These are phyloP conservation scores for Suhomyces xylopsoci DNA, from an alignment of 805 yeast genomes.

Conservation along the genomic window DNA sequence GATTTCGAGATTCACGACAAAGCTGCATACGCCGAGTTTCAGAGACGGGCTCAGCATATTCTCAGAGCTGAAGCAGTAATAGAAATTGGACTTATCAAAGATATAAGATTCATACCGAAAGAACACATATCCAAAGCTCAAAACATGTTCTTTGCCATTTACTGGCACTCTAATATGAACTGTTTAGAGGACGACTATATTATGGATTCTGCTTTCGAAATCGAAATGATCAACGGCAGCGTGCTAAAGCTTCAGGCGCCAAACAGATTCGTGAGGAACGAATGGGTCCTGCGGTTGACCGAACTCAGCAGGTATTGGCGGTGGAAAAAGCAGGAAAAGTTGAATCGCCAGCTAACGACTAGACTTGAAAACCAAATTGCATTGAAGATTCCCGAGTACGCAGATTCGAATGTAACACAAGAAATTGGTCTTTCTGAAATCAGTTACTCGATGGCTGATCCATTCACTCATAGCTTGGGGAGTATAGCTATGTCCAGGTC, in stretches of 20 bases:
- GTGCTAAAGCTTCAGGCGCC: conserved; percentile 56
- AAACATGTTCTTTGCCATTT: conserved; percentile 21
- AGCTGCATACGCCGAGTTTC: conserved; percentile 61
- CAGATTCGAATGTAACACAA: conserved; percentile 53
- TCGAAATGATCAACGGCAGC: conserved; percentile 47
- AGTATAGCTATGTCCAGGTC: conserved; percentile 57
- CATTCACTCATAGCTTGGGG: conserved; percentile 52
- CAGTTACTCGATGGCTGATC: conserved; percentile 46
- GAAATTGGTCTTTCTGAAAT: conserved; percentile 15
- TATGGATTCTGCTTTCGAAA: conserved; percentile 50
- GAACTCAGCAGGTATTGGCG: conserved; percentile 60
- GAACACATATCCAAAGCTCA: conserved; percentile 21
- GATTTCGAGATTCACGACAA: conserved; percentile 51
- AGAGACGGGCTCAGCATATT: conserved; percentile 56
- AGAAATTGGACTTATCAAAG: conserved; percentile 51
- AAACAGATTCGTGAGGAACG: conserved; percentile 44
- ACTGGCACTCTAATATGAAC: conserved; percentile 30
- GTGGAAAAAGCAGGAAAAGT: conserved; percentile 39
- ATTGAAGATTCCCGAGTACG: conserved; percentile 51
- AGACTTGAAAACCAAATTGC: conserved; percentile 44
- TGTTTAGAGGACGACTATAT: conserved; percentile 25
- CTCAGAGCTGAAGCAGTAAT: conserved; percentile 58
- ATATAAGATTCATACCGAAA: conserved; percentile 32
- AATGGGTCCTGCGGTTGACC: conserved; percentile 61
- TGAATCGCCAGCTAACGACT: conserved; percentile 30